A percentile compares a stretch with the other conserved stretches of the same genome.
phyloP scores from a whole-genome alignment of 441 rosid species.

The Pelargonium fulgidum region DNA sequence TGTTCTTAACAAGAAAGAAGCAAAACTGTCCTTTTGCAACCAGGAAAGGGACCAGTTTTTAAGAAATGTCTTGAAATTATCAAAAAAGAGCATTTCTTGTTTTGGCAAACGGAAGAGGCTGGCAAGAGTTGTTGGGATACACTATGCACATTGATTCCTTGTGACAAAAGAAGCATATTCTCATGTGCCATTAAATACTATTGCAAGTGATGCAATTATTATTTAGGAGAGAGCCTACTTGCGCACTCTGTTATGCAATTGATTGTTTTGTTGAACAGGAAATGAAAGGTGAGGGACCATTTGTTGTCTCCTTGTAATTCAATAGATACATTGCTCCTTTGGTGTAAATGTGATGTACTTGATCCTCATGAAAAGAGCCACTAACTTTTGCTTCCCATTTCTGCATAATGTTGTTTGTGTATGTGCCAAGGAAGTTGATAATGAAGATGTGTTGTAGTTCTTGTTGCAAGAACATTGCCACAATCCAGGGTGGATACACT shows the following conservation, averaged over 20 bases:
- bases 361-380: not conserved
- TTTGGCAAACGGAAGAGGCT: not conserved
- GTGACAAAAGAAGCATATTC: not conserved
- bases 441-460: no score
- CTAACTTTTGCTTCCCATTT: not conserved
- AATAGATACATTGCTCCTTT: not conserved
- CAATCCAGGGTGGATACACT: not conserved
- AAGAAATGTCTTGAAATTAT: not conserved
- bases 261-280: not conserved
- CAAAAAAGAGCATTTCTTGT: not conserved
- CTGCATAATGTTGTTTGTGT: not conserved
- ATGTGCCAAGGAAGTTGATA: no score
- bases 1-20: not conserved
- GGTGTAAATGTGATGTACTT: not conserved
- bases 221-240: not conserved
- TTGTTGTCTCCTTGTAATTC: not conserved
- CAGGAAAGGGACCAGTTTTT: not conserved
- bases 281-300: not conserved
- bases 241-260: not conserved
- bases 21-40: not conserved
- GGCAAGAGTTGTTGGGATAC: not conserved
- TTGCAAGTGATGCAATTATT: no score
- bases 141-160: not conserved
- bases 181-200: not conserved
- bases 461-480: not conserved